These are phyloP conservation scores for Trichoderma sp. DNA, from an alignment of 2,329 filamentous ascomycete genomes.

Conservation along the genomic window DNA sequence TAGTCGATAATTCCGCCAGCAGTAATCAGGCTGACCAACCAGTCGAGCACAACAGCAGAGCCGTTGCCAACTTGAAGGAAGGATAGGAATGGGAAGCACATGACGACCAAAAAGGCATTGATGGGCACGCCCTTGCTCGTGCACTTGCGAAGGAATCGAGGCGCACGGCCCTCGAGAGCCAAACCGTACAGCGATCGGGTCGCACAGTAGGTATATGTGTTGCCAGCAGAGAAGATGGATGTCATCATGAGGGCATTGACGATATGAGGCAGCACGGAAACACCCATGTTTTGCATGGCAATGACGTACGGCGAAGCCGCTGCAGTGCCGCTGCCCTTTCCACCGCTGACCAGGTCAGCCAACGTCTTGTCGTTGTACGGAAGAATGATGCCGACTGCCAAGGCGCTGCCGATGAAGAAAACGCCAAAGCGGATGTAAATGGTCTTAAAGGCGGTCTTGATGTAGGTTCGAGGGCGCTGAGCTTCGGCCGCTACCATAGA, in stretches of 20 bases:
- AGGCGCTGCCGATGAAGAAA: conserved; percentile 70
- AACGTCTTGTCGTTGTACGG: conserved; percentile 64
- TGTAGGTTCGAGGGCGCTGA: conserved; percentile 61
- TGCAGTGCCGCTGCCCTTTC: conserved; percentile 44
- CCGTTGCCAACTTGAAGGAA: conserved; percentile 53
- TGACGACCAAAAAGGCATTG: conserved; percentile 56
- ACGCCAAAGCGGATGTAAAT: conserved; percentile 71
- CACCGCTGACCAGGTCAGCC: conserved; percentile 48
- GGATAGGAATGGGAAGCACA: conserved; percentile 55
- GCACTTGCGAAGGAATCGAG: conserved; percentile 56
- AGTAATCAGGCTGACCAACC: conserved; percentile 58
- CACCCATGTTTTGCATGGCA: conserved; percentile 57
- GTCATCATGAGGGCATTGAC: conserved; percentile 55
- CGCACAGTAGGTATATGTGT: conserved; percentile 54
- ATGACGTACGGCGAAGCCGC: conserved; percentile 65
- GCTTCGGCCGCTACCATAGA: conserved; percentile 70
- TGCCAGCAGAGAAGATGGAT: conserved; percentile 49
- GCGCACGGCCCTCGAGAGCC: conserved; percentile 51
- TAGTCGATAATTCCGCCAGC: conserved; percentile 63
- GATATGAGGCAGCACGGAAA: conserved; percentile 56
- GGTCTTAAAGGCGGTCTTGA: conserved; percentile 71
- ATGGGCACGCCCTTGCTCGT: conserved; percentile 63
- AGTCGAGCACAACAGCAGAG: conserved; percentile 52
- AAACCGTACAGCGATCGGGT: conserved; percentile 54
- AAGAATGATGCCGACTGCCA: conserved; percentile 67